phyloP scores from a whole-genome alignment of 1,284 basidiomycete genomes.

The Ustilago esculenta region DNA sequence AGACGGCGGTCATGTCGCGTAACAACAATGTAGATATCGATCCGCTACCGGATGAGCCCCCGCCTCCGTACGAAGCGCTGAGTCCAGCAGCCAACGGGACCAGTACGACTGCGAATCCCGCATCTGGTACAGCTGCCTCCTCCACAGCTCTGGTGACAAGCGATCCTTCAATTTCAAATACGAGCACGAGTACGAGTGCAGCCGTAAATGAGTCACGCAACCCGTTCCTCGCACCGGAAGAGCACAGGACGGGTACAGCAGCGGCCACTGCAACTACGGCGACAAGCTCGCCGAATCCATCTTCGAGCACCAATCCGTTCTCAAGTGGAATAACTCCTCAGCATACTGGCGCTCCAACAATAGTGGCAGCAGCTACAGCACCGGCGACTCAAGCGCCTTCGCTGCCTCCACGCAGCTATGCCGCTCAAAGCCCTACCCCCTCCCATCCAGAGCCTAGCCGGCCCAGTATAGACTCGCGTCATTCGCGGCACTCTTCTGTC shows the following conservation, averaged over 20 bases:
- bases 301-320: conserved; percentile 27
- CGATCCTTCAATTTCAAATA: not conserved
- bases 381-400: conserved; percentile 4
- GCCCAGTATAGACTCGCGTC: conserved; percentile 30
- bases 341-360: conserved; percentile 5
- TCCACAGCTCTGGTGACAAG: not conserved
- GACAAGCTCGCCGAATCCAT: not conserved
- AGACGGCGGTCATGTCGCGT: conserved; percentile 14
- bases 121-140: not conserved
- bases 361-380: not conserved
- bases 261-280: not conserved
- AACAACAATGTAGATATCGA: conserved; percentile 22
- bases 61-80: conserved; percentile 41
- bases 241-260: not conserved
- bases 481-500: conserved; percentile 27
- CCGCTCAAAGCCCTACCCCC: conserved; percentile 4
- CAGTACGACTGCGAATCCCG: not conserved
- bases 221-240: conserved; percentile 24
- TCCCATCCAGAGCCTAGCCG: conserved; percentile 12
- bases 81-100: not conserved
- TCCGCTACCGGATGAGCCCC: conserved; percentile 35
- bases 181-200: not conserved
- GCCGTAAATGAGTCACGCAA: conserved; percentile 18
- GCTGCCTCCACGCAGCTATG: conserved; percentile 21
- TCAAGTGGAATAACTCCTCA: conserved; percentile 9